These are phyloP conservation scores for Backusella psychrophila DNA, from an alignment of 192 early-diverging fungal species.

Conservation along the genomic window DNA sequence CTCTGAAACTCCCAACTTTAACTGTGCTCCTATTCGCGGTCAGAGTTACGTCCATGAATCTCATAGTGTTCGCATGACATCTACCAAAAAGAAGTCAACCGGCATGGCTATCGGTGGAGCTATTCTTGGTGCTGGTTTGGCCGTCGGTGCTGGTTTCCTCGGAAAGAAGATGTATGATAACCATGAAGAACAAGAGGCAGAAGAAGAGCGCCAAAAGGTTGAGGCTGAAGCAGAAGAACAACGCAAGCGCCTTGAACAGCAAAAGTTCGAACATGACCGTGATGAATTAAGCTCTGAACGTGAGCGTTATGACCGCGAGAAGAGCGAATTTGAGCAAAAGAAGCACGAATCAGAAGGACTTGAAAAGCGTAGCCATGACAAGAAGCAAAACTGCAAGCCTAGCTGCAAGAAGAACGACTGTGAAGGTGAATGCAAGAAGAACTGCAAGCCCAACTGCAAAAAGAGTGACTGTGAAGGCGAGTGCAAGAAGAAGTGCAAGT, in stretches of 20 bases:
- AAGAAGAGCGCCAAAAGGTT: slow-evolving; percentile 27
- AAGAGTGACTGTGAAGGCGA: slow-evolving; percentile 2
- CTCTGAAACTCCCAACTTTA: neutral
- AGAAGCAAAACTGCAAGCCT: neutral
- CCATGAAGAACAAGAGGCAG: slow-evolving; percentile 33
- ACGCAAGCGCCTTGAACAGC: slow-evolving; percentile 15
- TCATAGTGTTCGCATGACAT: slow-evolving; percentile 42
- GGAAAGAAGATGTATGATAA: slow-evolving; percentile 43
- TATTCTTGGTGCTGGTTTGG: slow-evolving; percentile 39
- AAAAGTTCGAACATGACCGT: slow-evolving; percentile 13
- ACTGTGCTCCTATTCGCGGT: slow-evolving; percentile 26
- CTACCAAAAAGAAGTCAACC: slow-evolving; percentile 37
- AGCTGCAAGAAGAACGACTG: neutral
- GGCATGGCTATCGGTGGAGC: slow-evolving; percentile 39
- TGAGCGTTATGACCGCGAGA: slow-evolving; percentile 1
- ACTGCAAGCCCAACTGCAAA: neutral
- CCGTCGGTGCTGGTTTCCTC: slow-evolving; percentile 41
- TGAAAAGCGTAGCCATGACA: neutral
- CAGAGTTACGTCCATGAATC: slow-evolving; percentile 34
- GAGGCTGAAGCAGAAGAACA: slow-evolving; percentile 26
- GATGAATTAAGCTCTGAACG: slow-evolving; percentile 17
- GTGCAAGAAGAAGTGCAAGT: neutral
- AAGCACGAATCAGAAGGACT: neutral
- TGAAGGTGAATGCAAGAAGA: slow-evolving; percentile 7
- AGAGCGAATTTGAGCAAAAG: neutral